Evolutionary conservation across 192 early-diverging fungal species (phyloP), one percentile per base, ranked within the genome.

Genomic region (Entomortierella lignicola): DNA sequence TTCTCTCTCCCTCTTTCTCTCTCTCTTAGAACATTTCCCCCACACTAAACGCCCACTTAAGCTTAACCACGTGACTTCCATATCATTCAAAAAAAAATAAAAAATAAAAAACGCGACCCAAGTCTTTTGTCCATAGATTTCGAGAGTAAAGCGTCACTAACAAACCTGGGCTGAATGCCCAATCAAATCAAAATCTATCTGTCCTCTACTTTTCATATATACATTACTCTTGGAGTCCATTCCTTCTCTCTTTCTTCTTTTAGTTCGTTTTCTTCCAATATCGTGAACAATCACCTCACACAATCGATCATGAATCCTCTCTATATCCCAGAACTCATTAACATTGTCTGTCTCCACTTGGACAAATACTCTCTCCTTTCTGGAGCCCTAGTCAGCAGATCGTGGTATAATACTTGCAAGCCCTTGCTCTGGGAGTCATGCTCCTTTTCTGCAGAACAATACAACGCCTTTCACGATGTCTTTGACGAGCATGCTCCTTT

Each of bases 401-500:
- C 21, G 7, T 79, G 75, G 75, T 55, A 55, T 29, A 3, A 50
- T 0, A 64, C 55, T 20, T 79, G 75, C 34, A 66, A 17, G 8
- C 50, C 51, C 7, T 18, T 79, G 27, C 57, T 79, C 18, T 79
- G 75, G 75, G 52, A 66, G 32, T 63, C 55, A 5, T 79, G 67
- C 26, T 50, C 42, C 8, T 79, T 79, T 57, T 65, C 67, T 17
- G 67, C 75, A 4, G 75, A 79, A 15, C 57, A 32, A 2, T 79
- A 79, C 59, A 58, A 52, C 23, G 30, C 31, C 30, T 70, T 59
- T 57, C 63, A 69, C 23, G 21, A 41, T 5, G 26, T 39, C 6
- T 79, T 70, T 66, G 67, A 79, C 15, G 31, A 69, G n/a, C 60
- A 79, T 55, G 75, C 67, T 18, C 55, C 47, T 8, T 27, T 79